Base-by-base conservation (phyloP, 495 filamentous ascomycete species). In the Bacidia rubella region DNA sequence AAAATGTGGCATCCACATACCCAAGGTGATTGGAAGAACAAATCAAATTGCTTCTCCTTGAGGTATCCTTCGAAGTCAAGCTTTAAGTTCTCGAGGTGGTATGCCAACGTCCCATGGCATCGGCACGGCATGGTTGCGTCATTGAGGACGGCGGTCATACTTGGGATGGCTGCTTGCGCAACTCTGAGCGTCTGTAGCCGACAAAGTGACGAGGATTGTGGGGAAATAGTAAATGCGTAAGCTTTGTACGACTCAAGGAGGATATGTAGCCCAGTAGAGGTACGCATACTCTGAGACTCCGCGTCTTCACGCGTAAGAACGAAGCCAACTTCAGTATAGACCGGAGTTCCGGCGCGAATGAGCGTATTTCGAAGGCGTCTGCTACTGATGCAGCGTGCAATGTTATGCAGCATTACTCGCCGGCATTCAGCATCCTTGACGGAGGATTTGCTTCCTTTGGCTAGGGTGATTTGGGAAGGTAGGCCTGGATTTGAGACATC, bases 11-110 rank as follows among this genome's bases (percentile, higher is more conserved):
- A 45, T 7, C 59, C 61, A 15, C 47, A 61, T 4, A 61, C 56
- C 61, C 61, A 63, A 0, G 61, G 56, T 11, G 55, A 54, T 20
- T 61, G 59, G 40, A 63, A 61, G 49, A 56, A 59, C 24, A 61
- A 20, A 40, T 56, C 56, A 22, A 63, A 63, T 19, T 50, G 43
- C 17, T 53, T 58, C n/a, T 40, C 47, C 9, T 49, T 23, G 2
- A 61, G 24, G 52, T 59, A 63, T 3, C 27, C 21, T 22, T 56
- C 40, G 3, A 63, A 20, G 25, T 63, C 56, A 10, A n/a, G 15
- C n/a, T 59, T 35, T 1, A 63, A 11, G 11, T 57, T 54, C 26
- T 52, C 56, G 38, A 63, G 40, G 12, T 63, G 58, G 21, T 54
- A 61, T 7, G 61, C 61, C n/a, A 61, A 38, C 11, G 61, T 63